Evolutionary conservation across 495 filamentous ascomycete species (phyloP), one percentile per base, ranked within the genome.

Genomic region (Wilcoxina mikolae): DNA sequence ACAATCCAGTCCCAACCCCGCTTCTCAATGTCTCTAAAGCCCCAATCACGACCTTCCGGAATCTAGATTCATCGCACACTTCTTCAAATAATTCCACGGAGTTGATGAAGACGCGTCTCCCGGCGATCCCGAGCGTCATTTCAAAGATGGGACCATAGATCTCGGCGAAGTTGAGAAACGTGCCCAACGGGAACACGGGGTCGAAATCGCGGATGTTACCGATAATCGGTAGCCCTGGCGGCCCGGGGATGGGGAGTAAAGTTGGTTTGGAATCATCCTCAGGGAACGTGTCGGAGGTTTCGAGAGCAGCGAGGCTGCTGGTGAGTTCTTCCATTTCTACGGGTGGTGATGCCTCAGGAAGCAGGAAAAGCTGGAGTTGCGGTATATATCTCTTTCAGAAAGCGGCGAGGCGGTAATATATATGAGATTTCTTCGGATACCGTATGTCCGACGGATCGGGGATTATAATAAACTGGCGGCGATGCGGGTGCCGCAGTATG

Each of bases 121-220:
- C 57, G 54, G 5, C 10, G 70, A 41, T 76, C 60, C 57, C 73
- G 33, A 72, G 68, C 20, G 22, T 5, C 45, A 48, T 11, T 9
- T 11, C 22, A 11, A 76, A 68, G n/a, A 72, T 56, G 2, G 59
- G 65, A 76, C 79, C 78, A 61, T 84, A 82, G 56, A 78, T 78
- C 55, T 79, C 76, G 11, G 80, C 74, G 12, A 87, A 68, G 11
- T 74, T 73, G 62, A 76, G 74, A 12, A 86, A 70, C 2, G 79
- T 81, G 46, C 68, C 71, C 74, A 78, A 78, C 5, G 79, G 78
- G 49, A 85, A 76, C 43, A 67, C 73, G 1, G 74, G 70, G 56
- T 82, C 72, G 47, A 87, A 58, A 50, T 82, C 76, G 28, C 77
- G 75, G 35, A 85, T 62, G 61, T 87, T 87, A 0, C 83, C 83